Evolutionary conservation across 192 early-diverging fungal species (phyloP).

Genomic region (Lobosporangium transversale): DNA sequence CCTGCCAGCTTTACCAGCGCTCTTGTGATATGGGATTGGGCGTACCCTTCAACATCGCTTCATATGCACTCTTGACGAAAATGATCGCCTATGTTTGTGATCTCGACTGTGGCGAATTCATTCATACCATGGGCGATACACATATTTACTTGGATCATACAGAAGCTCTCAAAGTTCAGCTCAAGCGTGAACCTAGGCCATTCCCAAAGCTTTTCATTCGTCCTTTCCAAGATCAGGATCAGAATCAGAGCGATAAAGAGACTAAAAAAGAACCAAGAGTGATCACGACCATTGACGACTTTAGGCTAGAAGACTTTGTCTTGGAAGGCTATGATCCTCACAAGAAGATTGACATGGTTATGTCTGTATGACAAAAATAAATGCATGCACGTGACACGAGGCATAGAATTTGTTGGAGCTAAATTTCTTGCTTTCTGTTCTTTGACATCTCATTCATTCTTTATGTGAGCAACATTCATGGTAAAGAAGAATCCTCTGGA

Average conservation of each 20-base stretch:
- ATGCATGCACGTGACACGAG: not conserved
- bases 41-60: constrained; percentile 98
- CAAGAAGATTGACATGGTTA: constrained; percentile 90
- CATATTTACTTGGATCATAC: constrained; percentile 95
- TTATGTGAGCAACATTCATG: too few species aligned
- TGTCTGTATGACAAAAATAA: constrained; percentile 80
- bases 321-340: constrained; percentile 88
- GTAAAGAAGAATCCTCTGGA: too few species aligned
- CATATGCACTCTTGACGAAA: constrained; percentile 90
- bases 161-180: constrained; percentile 83
- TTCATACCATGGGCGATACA: constrained; percentile 95
- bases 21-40: constrained; percentile 96
- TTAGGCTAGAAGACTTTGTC: constrained; percentile 82
- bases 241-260: not conserved
- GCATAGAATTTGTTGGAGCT: too few species aligned
- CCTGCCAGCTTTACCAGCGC: constrained; percentile 96
- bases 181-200: constrained; percentile 75
- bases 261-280: constrained; percentile 23
- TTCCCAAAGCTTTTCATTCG: constrained; percentile 85
- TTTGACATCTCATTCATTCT: too few species aligned
- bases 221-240: not conserved
- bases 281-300: constrained; percentile 72
- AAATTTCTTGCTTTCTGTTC: too few species aligned
- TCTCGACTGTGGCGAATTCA: constrained; percentile 82
- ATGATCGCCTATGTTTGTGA: constrained; percentile 92